Base-by-base conservation (phyloP, 768 basidiomycete species). In the Trametes sanguinea region DNA sequence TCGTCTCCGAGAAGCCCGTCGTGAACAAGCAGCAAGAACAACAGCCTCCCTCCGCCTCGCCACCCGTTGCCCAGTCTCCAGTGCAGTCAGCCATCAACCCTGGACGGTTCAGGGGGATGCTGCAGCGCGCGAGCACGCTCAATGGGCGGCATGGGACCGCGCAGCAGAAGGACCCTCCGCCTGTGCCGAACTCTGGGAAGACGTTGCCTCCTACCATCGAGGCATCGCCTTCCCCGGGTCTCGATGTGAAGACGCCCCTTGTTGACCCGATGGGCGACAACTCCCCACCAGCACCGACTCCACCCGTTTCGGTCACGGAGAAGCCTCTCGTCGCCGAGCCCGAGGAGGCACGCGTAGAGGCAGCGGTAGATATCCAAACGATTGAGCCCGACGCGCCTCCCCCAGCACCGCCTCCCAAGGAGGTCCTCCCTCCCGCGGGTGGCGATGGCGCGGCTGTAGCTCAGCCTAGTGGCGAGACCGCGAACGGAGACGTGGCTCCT, bases 1-100 rank as follows among this genome's bases (percentile, higher is more conserved):
- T 97, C 55, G 86, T 96, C 59, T 79, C 85, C 48, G 94, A 96
- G 76, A 94, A 95, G 73, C 67, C 61, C 39, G 60, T 72, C 42
- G 57, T 45, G 16, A 37, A 50, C 16, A 22, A 27, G 40, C 58
- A 60, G 11, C 60, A 16, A 22, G 33, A 10, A 27, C 53, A 29
- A 30, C 61, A 29, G 57, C 47, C 39, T 6, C 54, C 14, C 27
- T 32, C 43, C 1, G 40, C 32, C 45, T 30, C 17, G 35, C 58
- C 60, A 7, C 32, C 63, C 2, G 27, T 46, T 6, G 39, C 66
- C 1, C 60, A 65, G 9, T 45, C 70, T 9, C 40, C 63, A 11
- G 50, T 27, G 2, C 37, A 39, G 16, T 62, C 65, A 3, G 60
- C 52, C 14, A 37, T 45, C 42, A 46, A 59, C 22, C 30, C 57